These are phyloP conservation scores for Dryadomyces quercivorus DNA, from an alignment of 2,329 filamentous ascomycete genomes.

Conservation along the genomic window DNA sequence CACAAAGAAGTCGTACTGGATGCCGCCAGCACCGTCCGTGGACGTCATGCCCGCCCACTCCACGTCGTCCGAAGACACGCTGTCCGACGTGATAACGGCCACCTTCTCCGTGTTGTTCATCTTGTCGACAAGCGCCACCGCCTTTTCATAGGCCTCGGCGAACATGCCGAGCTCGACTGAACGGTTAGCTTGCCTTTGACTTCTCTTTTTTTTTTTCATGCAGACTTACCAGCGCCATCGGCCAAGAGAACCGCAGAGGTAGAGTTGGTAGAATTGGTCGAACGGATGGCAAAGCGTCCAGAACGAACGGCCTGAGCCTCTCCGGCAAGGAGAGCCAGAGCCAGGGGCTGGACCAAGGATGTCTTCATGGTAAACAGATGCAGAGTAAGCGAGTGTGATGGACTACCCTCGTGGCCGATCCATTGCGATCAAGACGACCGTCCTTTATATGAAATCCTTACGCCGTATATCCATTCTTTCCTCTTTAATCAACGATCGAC, in stretches of 20 bases:
- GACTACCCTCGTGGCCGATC: background rate
- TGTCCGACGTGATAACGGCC: background rate
- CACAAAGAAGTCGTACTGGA: conserved; percentile 1
- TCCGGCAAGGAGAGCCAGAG: background rate
- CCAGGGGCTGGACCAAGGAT: background rate
- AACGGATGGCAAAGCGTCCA: background rate
- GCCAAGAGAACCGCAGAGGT: background rate
- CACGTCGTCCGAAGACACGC: background rate
- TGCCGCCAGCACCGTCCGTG: background rate
- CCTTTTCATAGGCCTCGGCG: background rate
- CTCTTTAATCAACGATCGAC: too few species aligned
- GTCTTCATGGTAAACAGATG: background rate
- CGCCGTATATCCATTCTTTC: too few species aligned
- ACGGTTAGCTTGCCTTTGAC: background rate
- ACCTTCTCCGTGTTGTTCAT: background rate
- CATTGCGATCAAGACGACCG: background rate
- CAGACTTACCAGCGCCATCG: background rate
- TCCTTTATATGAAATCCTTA: too few species aligned
- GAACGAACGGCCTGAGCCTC: background rate
- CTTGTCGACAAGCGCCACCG: background rate
- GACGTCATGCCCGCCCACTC: background rate
- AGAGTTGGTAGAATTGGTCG: background rate
- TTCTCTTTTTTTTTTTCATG: too few species aligned
- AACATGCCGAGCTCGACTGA: background rate
- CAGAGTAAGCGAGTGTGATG: background rate